These are phyloP conservation scores for Cryomyces minteri DNA, from an alignment of 495 filamentous ascomycete genomes.

Conservation along the genomic window DNA sequence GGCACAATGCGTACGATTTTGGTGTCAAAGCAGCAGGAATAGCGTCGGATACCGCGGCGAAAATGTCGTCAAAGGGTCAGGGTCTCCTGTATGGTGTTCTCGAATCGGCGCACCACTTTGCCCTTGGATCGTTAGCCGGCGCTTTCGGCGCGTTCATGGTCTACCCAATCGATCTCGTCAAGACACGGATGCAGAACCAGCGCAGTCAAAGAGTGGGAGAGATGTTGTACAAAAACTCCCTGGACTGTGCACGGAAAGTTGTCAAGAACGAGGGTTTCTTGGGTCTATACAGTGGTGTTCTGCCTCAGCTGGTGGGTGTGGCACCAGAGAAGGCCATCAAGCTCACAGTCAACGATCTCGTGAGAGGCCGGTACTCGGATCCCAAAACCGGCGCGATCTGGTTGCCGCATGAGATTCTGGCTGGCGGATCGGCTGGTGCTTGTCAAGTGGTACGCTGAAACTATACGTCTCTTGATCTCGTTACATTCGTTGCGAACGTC, in stretches of 20 bases:
- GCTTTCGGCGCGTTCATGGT: conserved; percentile 98
- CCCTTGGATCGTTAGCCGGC: conserved; percentile 72
- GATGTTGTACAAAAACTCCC: conserved; percentile 83
- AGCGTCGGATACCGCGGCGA: conserved; percentile 28
- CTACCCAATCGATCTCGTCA: conserved; percentile 95
- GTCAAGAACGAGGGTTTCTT: conserved; percentile 77
- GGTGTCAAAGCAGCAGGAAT: conserved; percentile 23
- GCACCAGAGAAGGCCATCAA: conserved; percentile 99
- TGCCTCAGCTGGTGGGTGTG: conserved; percentile 90
- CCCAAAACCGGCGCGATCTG: conserved; percentile 58
- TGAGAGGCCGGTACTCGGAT: conserved; percentile 59
- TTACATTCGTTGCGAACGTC: neutral
- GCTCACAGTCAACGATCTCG: conserved; percentile 89
- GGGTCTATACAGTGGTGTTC: conserved; percentile 82
- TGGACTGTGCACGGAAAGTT: conserved; percentile 86
- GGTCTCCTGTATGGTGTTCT: conserved; percentile 40
- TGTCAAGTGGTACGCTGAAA: conserved; percentile 77
- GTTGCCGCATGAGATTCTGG: conserved; percentile 54
- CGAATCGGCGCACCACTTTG: conserved; percentile 79
- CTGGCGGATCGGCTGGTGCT: conserved; percentile 78
- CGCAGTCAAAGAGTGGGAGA: conserved; percentile 63
- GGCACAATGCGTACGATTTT: conserved; percentile 42
- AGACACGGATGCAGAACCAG: conserved; percentile 98
- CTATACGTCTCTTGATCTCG: conserved; percentile 1
- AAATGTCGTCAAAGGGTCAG: conserved; percentile 26